These are phyloP conservation scores for Torulaspora maleeae DNA, from an alignment of 805 yeast genomes.

Conservation along the genomic window DNA sequence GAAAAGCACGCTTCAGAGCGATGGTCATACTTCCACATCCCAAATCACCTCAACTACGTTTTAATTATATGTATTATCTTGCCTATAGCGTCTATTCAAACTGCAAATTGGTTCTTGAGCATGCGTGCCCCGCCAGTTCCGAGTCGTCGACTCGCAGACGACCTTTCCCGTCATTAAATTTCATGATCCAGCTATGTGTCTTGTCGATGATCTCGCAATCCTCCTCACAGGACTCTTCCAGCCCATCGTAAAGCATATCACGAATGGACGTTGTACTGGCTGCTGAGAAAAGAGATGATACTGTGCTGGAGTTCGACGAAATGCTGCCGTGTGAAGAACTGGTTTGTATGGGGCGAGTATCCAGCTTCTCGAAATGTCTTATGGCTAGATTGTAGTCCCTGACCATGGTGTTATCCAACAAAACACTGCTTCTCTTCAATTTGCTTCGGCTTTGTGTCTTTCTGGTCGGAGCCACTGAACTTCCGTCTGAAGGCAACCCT, in stretches of 20 bases:
- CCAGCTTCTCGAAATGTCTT: conserved; percentile 12
- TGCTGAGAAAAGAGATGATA: conserved; percentile 23
- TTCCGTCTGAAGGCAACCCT: conserved; percentile 1
- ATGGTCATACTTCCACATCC: not conserved
- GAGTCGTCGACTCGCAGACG: conserved; percentile 2
- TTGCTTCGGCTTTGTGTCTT: conserved; percentile 11
- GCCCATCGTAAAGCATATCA: conserved; percentile 26
- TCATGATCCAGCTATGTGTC: not conserved
- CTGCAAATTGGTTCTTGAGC: conserved; percentile 2
- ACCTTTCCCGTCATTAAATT: not conserved
- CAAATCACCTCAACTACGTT: conserved; percentile 4
- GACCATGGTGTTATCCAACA: conserved; percentile 27
- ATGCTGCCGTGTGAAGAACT: conserved; percentile 10
- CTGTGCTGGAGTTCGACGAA: conserved; percentile 12
- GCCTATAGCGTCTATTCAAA: conserved; percentile 1
- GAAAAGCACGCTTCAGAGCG: not conserved
- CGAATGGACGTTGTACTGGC: conserved; percentile 21
- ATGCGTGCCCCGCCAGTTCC: not conserved
- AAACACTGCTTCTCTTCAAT: conserved; percentile 26
- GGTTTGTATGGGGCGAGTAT: conserved; percentile 5
- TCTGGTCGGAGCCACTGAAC: not conserved
- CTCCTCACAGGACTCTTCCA: conserved; percentile 4
- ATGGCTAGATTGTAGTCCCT: conserved; percentile 30
- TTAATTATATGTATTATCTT: not conserved
- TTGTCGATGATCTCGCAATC: conserved; percentile 2